Percentiles rank a stretch among this genome's conserved stretches.
phyloP scores from a whole-genome alignment of 2,329 filamentous ascomycete genomes.

The Cytospora schulzeri region DNA sequence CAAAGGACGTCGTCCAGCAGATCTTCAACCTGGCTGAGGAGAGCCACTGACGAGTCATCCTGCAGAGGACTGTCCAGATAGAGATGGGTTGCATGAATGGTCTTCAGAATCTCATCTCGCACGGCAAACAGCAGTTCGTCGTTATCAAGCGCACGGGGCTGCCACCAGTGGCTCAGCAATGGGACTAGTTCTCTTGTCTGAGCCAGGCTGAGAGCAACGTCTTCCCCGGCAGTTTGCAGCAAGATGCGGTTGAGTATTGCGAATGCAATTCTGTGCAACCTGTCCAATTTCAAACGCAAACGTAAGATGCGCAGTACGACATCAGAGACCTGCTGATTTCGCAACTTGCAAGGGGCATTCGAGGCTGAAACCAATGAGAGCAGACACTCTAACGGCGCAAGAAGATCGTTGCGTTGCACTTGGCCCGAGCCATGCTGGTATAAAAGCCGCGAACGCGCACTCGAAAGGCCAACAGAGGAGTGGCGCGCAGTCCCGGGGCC shows the following conservation, averaged over 20 bases:
- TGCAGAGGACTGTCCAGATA: slow-evolving; percentile 61
- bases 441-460: slow-evolving; percentile 26
- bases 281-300: slow-evolving; percentile 30
- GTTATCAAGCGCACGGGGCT: slow-evolving; percentile 64
- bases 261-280: slow-evolving; percentile 73
- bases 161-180: slow-evolving; percentile 76
- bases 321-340: slow-evolving; percentile 57
- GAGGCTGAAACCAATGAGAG: slow-evolving; percentile 63
- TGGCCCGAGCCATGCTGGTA: slow-evolving; percentile 33
- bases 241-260: slow-evolving; percentile 74
- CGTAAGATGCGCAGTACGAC: slow-evolving; percentile 64
- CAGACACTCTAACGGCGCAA: slow-evolving; percentile 67
- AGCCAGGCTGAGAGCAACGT: slow-evolving; percentile 62
- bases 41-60: slow-evolving; percentile 43
- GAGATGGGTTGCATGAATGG: slow-evolving; percentile 66
- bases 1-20: slow-evolving; percentile 74
- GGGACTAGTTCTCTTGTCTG: slow-evolving; percentile 66
- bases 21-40: slow-evolving; percentile 58
- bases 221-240: slow-evolving; percentile 66
- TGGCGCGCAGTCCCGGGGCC: slow-evolving; percentile 15
- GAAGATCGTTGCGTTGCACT: slow-evolving; percentile 40
- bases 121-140: slow-evolving; percentile 63
- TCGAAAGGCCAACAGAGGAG: slow-evolving; percentile 18
- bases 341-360: slow-evolving; percentile 66
- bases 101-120: slow-evolving; percentile 77